phyloP scores from a whole-genome alignment of 1,284 basidiomycete genomes.

The Ganoderma meredithae region DNA sequence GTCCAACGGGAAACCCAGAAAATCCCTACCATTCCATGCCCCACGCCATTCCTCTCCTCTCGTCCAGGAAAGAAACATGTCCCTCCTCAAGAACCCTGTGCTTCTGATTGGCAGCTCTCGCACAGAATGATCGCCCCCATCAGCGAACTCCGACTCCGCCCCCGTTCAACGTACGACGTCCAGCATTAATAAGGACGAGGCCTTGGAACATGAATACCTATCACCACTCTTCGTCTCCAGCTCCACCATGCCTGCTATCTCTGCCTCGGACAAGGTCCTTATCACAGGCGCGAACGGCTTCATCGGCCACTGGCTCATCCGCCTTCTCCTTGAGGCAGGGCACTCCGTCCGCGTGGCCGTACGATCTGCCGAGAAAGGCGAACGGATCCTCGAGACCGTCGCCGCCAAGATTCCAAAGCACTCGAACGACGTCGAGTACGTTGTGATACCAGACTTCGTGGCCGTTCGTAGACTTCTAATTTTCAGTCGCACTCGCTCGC shows the following conservation, averaged over 20 bases:
- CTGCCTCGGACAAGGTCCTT: slow-evolving; percentile 39
- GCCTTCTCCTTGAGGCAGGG: slow-evolving; percentile 46
- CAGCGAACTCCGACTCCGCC: no score
- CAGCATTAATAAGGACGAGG: neutral
- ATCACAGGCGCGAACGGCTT: slow-evolving; percentile 52
- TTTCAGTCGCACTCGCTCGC: neutral
- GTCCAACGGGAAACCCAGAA: no score
- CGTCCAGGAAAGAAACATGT: no score
- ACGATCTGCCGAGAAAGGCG: slow-evolving; percentile 55
- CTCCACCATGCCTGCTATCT: slow-evolving; percentile 32
- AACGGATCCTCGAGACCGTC: slow-evolving; percentile 49
- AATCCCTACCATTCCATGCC: no score
- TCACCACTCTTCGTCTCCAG: neutral
- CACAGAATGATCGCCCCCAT: slow-evolving; percentile 22
- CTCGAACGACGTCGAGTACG: slow-evolving; percentile 47
- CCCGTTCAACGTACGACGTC: neutral
- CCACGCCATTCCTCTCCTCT: no score
- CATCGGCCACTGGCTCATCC: slow-evolving; percentile 49
- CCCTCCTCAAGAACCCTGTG: neutral
- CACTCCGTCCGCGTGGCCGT: slow-evolving; percentile 64
- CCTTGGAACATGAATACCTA: no score
- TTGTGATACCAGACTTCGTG: slow-evolving; percentile 62
- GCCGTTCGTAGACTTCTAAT: slow-evolving; percentile 42
- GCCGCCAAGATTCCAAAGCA: slow-evolving; percentile 53
- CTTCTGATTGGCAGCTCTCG: slow-evolving; percentile 43